phyloP scores from a whole-genome alignment of 2,329 filamentous ascomycete species.

The Fusarium sp. region DNA sequence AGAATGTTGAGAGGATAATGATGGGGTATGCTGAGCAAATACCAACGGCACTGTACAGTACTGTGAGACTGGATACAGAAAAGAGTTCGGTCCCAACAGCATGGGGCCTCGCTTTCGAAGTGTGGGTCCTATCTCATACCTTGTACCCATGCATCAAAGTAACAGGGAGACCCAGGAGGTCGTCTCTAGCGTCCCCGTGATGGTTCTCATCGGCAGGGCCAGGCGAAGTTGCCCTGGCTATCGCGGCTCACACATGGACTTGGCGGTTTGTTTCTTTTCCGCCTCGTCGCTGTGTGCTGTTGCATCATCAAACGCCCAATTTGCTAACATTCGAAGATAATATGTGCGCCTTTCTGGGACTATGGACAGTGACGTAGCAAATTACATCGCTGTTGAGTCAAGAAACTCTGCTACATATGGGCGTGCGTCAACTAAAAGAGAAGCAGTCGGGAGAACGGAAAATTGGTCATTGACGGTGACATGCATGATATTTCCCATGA shows the following conservation, averaged over 20 bases:
- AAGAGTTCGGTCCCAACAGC: slow-evolving; percentile 30
- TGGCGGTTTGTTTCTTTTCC: slow-evolving; percentile 27
- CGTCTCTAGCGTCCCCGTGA: slow-evolving; percentile 26
- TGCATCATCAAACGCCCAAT: slow-evolving; percentile 20
- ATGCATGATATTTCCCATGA: slow-evolving; percentile 31
- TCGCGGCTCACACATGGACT: slow-evolving; percentile 40
- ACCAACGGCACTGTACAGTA: slow-evolving; percentile 3
- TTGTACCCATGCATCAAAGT: slow-evolving; percentile 28
- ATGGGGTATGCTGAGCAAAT: not conserved
- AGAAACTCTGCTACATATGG: slow-evolving; percentile 23
- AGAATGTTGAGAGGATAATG: slow-evolving; percentile 9
- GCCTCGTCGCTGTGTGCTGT: slow-evolving; percentile 5
- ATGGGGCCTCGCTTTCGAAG: slow-evolving; percentile 35
- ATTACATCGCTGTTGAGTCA: slow-evolving; percentile 27
- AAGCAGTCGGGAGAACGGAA: slow-evolving; percentile 24
- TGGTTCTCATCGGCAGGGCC: slow-evolving; percentile 35
- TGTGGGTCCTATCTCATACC: slow-evolving; percentile 21
- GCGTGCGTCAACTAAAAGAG: slow-evolving; percentile 17
- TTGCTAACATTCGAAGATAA: not conserved
- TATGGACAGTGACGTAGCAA: slow-evolving; percentile 14
- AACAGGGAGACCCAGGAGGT: slow-evolving; percentile 16
- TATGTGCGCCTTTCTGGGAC: slow-evolving; percentile 8
- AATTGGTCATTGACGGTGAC: slow-evolving; percentile 27
- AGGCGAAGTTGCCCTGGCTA: slow-evolving; percentile 31
- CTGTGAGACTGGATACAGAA: not conserved